Conservation (phyloP, 1,139 yeast species). For the Saccharomycopsis crataegensis region DNA sequence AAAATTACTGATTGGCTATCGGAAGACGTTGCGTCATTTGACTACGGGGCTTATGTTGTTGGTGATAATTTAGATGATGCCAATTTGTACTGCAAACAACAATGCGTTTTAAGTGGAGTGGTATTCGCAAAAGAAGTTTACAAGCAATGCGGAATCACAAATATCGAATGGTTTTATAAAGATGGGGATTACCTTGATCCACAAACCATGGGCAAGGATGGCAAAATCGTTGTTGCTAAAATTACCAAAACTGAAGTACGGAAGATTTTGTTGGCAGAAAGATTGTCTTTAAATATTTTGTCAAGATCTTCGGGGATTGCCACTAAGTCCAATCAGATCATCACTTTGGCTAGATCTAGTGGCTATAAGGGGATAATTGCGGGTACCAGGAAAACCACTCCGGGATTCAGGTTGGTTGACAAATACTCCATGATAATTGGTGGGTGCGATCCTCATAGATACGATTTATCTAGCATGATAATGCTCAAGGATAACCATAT, state of each 20-base stretch:
- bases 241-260: conserved; percentile 70
- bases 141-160: conserved; percentile 56
- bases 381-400: conserved; percentile 98
- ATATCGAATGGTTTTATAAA: conserved; percentile 59
- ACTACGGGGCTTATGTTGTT: conserved; percentile 92
- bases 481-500: conserved; percentile 95
- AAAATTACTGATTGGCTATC: conserved; percentile 67
- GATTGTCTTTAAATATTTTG: conserved; percentile 76
- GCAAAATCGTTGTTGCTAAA: conserved; percentile 67
- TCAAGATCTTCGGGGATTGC: conserved; percentile 88
- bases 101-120: conserved; percentile 78
- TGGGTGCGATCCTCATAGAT: conserved; percentile 89
- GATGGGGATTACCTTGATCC: conserved; percentile 63
- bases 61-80: conserved; percentile 69
- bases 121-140: conserved; percentile 89
- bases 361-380: conserved; percentile 84
- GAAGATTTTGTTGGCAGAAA: conserved; percentile 71
- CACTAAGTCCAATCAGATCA: conserved; percentile 59
- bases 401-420: conserved; percentile 81
- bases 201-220: conserved; percentile 32
- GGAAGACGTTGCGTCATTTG: conserved; percentile 92
- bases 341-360: conserved; percentile 53
- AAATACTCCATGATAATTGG: conserved; percentile 95
- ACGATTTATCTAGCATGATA: conserved; percentile 88
- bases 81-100: conserved; percentile 71